These are phyloP conservation scores for Ilyonectria mors-panacis DNA, from an alignment of 2,329 filamentous ascomycete species.

Conservation along the genomic window DNA sequence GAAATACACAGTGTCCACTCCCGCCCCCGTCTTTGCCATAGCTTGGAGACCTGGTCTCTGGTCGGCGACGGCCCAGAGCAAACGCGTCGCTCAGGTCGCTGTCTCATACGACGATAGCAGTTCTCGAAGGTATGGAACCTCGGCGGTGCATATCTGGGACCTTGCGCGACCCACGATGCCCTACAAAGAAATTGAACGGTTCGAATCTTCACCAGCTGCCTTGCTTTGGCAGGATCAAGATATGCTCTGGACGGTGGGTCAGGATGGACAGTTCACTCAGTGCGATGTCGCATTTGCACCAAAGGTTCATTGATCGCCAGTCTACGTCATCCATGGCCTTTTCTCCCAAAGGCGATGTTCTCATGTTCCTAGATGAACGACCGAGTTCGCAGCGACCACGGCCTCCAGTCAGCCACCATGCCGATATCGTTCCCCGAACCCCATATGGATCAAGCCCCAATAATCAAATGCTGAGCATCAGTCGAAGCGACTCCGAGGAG, in stretches of 20 bases:
- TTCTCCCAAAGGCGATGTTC: conserved; percentile 70
- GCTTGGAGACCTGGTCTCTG: conserved; percentile 76
- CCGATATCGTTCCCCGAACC: conserved; percentile 54
- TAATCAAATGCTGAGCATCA: conserved; percentile 67
- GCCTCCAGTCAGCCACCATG: conserved; percentile 54
- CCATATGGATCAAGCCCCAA: conserved; percentile 66
- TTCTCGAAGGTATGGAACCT: conserved; percentile 68
- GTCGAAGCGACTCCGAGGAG: conserved; percentile 76
- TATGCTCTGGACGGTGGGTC: conserved; percentile 76
- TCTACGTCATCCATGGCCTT: conserved; percentile 74
- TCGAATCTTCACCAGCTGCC: conserved; percentile 69
- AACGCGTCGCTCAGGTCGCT: conserved; percentile 73
- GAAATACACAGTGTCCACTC: conserved; percentile 73
- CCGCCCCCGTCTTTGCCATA: conserved; percentile 71
- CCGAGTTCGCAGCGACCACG: conserved; percentile 60
- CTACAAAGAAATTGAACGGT: conserved; percentile 75
- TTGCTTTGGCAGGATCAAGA: conserved; percentile 77
- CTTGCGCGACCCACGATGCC: conserved; percentile 77
- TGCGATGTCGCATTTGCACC: conserved; percentile 76
- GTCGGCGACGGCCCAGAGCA: conserved; percentile 74
- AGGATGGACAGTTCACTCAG: conserved; percentile 74
- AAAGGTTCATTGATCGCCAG: conserved; percentile 71
- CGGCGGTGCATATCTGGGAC: conserved; percentile 77
- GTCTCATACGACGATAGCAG: conserved; percentile 73
- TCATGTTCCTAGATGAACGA: conserved; percentile 75